phyloP scores from a whole-genome alignment of 768 basidiomycete species.

The Macrocybe gigantea region DNA sequence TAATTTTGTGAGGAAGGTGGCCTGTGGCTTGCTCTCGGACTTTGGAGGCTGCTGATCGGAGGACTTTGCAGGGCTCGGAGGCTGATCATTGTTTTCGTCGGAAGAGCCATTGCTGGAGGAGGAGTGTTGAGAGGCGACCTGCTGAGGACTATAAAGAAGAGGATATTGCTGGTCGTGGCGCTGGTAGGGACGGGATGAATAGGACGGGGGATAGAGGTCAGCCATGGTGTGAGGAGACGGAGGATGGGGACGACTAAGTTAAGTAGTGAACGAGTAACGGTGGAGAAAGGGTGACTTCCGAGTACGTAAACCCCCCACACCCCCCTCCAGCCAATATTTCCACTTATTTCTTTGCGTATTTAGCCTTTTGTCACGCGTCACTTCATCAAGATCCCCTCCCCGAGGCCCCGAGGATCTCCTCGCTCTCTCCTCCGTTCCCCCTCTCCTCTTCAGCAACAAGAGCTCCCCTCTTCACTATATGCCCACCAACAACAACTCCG shows the following conservation, averaged over 20 bases:
- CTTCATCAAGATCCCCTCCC: slow-evolving; percentile 10
- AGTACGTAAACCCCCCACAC: slow-evolving; percentile 30
- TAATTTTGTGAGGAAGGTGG: slow-evolving; percentile 95
- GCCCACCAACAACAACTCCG: slow-evolving; percentile 1
- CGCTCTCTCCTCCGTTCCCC: slow-evolving; percentile 20
- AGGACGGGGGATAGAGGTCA: slow-evolving; percentile 49
- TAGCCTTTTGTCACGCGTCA: neutral
- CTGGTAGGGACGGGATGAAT: slow-evolving; percentile 24
- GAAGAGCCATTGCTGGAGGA: slow-evolving; percentile 30
- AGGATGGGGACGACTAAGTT: slow-evolving; percentile 13
- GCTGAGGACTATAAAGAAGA: slow-evolving; percentile 28
- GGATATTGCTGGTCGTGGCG: slow-evolving; percentile 28
- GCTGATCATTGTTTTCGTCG: slow-evolving; percentile 45
- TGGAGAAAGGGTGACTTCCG: slow-evolving; percentile 41
- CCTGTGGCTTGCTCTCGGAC: slow-evolving; percentile 77
- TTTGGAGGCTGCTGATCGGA: slow-evolving; percentile 46
- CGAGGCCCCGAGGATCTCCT: slow-evolving; percentile 36
- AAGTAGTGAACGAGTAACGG: slow-evolving; percentile 27
- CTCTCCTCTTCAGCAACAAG: slow-evolving; percentile 11
- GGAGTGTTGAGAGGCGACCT: slow-evolving; percentile 34
- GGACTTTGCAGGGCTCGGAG: slow-evolving; percentile 40
- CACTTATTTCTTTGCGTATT: neutral
- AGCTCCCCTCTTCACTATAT: neutral
- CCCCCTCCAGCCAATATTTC: slow-evolving; percentile 16
- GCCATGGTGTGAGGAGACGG: slow-evolving; percentile 38